Evolutionary conservation across 257 asterid species (phyloP).

Genomic region (Verbascum thapsus): DNA sequence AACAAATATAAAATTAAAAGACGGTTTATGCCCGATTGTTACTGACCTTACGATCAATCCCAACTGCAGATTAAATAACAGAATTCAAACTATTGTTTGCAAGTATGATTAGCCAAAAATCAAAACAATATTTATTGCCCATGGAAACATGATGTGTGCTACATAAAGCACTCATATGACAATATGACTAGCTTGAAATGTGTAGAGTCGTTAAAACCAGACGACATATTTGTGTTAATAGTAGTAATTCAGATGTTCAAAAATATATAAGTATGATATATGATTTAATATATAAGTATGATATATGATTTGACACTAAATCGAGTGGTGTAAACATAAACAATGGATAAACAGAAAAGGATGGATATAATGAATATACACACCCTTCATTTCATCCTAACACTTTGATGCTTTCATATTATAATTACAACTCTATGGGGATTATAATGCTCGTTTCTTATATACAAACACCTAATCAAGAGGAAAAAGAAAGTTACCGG

Average conservation of each 20-base stretch:
- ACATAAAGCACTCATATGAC: neutral
- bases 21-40: slow-evolving; percentile 68
- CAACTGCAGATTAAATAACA: slow-evolving; percentile 48
- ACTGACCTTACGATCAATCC: slow-evolving; percentile 66
- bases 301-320: no score
- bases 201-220: neutral
- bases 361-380: no score
- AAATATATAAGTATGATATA: neutral
- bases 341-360: no score
- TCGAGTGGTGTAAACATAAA: no score
- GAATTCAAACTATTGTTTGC: neutral
- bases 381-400: no score
- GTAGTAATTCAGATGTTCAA: neutral
- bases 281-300: no score
- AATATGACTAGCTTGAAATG: neutral
- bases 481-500: slow-evolving; percentile 45
- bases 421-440: no score
- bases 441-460: no score
- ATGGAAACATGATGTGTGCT: neutral
- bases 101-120: neutral
- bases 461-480: no score
- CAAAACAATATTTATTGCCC: neutral
- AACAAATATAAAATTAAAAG: slow-evolving; percentile 63
- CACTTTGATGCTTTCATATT: no score
- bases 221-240: neutral